These are phyloP conservation scores for Corchorus olitorius DNA, from an alignment of 345 rosid genomes.

Conservation along the genomic window DNA sequence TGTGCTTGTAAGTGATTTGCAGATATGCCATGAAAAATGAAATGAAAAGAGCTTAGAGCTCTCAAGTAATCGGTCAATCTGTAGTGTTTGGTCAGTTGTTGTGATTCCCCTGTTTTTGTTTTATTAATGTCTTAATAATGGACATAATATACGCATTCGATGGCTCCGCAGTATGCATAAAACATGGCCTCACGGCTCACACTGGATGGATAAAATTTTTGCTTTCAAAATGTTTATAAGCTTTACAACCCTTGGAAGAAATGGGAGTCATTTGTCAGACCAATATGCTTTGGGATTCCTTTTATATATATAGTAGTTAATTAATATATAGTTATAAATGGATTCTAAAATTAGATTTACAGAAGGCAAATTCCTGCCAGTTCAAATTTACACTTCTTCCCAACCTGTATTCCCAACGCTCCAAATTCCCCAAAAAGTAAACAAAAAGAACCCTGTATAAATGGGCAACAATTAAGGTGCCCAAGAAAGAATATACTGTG, in stretches of 20 bases:
- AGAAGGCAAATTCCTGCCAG: slow-evolving; percentile 5
- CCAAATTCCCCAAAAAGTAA: background rate
- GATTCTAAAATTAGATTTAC: background rate
- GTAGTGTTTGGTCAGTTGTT: background rate
- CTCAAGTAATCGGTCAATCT: background rate
- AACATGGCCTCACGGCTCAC: background rate
- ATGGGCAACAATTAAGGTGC: background rate
- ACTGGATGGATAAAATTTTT: background rate
- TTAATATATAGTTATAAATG: background rate
- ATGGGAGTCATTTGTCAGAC: too few species aligned
- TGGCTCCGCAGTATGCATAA: background rate
- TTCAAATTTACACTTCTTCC: slow-evolving; percentile 7
- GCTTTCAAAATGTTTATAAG: background rate
- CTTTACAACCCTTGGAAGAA: background rate
- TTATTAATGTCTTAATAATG: background rate
- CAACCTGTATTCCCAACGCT: background rate
- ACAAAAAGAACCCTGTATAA: background rate
- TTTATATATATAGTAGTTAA: too few species aligned
- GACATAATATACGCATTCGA: background rate
- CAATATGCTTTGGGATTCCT: too few species aligned
- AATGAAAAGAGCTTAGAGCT: background rate
- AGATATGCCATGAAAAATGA: background rate
- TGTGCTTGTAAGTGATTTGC: background rate
- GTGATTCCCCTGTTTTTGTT: background rate
- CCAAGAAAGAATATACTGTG: background rate